Base-by-base conservation (phyloP, 2,329 filamentous ascomycete species). In the Alternaria infectoria region DNA sequence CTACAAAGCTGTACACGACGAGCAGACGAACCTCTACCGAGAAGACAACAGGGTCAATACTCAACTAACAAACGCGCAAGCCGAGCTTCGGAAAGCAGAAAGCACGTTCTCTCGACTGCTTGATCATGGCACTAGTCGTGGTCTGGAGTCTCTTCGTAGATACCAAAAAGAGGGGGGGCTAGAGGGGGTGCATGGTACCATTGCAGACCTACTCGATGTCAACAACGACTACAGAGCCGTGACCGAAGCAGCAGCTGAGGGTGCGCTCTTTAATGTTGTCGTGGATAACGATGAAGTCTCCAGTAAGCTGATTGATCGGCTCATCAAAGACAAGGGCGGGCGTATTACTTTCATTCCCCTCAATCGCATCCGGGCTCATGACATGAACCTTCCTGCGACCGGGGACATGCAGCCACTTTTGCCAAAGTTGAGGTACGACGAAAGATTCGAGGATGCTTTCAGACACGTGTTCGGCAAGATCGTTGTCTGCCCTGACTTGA, bases 391-490 rank as follows among this genome's bases (percentile, higher is more conserved):
- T 65, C 95, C 96, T 4, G 90, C 92, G 64, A 92, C 93, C 0
- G 91, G 90, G 67, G 95, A 98, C 79, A 95, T 93, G 3, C 89
- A 97, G 36, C 93, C 93, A 1, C 88, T 99, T 71, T 85, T 97
- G 60, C 91, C 89, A 74, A 97, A 96, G 80, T 87, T 98, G 64
- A 87, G 88, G 52, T 99, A 90, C 74, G 91, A 97, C 55, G 75
- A 86, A 2, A 85, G 83, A 65, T 97, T 90, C 71, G 93, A 96
- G 62, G 91, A 89, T 72, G 96, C 96, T 0, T 96, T 99, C 78
- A 90, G 92, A 75, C 94, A 97, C 77, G 93, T 99, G 1, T 99
- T 99, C 81, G 96, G 94, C 50, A 96, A 93, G 80, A 96, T 93
- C 0, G 93, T 99, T 56, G 91, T 99, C 59, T 98, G 96, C 70